Conservation (phyloP, 352 stramenopile genomes). For the Blastocystis sp. region DNA sequence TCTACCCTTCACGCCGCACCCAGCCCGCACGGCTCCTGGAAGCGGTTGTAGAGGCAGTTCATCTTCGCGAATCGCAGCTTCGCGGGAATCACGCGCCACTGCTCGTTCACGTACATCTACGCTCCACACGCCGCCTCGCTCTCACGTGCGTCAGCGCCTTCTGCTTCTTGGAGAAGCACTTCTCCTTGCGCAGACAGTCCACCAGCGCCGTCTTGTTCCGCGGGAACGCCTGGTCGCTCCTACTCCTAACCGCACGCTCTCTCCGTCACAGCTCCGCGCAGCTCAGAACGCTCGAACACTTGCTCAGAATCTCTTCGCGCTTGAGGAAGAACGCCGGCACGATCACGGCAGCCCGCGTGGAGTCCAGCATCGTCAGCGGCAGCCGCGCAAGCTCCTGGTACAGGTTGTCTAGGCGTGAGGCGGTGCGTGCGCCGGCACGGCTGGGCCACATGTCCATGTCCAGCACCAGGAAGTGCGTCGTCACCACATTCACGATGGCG, state of each 20-base stretch:
- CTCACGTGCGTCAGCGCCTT: constrained; percentile 14
- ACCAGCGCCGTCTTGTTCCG: constrained; percentile 51
- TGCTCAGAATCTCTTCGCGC: not conserved
- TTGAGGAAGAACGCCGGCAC: constrained; percentile 62
- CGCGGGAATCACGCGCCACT: constrained; percentile 23
- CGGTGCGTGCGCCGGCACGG: not conserved
- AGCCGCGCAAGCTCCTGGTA: constrained; percentile 9
- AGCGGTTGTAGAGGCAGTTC: constrained; percentile 32
- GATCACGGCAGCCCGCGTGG: constrained; percentile 6
- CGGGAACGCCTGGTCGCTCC: constrained; percentile 19
- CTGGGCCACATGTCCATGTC: constrained; percentile 69
- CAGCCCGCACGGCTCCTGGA: constrained; percentile 35
- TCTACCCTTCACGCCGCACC: not conserved
- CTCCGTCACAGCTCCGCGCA: not conserved
- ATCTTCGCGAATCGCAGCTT: not conserved
- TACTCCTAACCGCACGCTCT: not conserved
- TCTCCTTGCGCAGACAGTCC: not conserved
- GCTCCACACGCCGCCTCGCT: not conserved
- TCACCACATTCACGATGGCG: constrained; percentile 53
- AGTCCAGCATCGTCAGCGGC: constrained; percentile 2
- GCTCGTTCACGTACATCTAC: constrained; percentile 19
- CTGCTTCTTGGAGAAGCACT: not conserved
- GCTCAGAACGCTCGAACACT: not conserved
- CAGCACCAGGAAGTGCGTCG: constrained; percentile 54
- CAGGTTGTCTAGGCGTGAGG: constrained; percentile 22